A percentile compares a stretch with the other conserved stretches of the same genome.
Conservation (phyloP, 305 asterid genomes). For the Solanum hybrid region DNA sequence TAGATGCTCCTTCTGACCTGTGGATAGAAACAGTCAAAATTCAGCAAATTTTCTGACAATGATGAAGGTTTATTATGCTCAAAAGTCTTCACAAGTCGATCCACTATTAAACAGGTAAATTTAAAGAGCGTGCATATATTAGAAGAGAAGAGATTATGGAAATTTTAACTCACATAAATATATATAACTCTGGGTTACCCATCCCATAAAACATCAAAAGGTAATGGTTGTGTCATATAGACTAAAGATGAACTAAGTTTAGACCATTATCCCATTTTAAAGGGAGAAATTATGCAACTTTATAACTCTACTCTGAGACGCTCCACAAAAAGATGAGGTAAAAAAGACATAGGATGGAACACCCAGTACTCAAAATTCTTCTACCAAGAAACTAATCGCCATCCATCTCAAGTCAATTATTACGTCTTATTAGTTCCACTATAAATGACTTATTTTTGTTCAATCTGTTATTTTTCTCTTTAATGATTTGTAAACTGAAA, state of each 20-base stretch:
- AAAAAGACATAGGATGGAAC: neutral
- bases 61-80: neutral
- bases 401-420: neutral
- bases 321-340: neutral
- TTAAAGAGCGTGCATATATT: neutral
- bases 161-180: neutral
- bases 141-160: neutral
- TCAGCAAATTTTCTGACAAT: neutral
- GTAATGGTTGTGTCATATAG: neutral
- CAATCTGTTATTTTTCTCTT: neutral
- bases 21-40: slow-evolving; percentile 8
- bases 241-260: neutral
- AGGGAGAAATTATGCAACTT: neutral
- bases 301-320: neutral
- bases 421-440: neutral
- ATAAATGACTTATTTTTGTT: neutral
- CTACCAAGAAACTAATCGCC: neutral
- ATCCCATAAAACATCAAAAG: neutral
- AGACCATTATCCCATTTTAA: neutral
- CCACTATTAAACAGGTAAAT: neutral
- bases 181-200: neutral
- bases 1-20: slow-evolving; percentile 91
- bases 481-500: neutral
- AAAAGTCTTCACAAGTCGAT: neutral
- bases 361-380: neutral